Evolutionary conservation across 345 rosid species (phyloP), one percentile per base, ranked within the genome.

Genomic region (Populus euphratica): DNA sequence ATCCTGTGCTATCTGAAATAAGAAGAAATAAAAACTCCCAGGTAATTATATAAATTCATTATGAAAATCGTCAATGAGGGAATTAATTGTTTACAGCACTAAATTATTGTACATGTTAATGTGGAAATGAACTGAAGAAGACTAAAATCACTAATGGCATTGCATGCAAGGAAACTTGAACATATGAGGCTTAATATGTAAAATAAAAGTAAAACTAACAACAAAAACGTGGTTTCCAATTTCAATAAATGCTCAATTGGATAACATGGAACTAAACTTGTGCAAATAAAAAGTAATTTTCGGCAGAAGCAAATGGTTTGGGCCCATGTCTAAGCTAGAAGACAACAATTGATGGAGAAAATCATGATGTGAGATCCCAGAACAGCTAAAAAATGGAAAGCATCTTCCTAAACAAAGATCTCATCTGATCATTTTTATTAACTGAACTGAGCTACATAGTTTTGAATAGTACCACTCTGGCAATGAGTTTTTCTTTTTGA

Each of bases 1-100:
- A 18, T 91, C 97, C 29, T 66, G 72, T 31, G 98, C 99, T 76
- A 88, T 89, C 98, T 95, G 85, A 85, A 74, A 78, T 52, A 56
- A 79, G 49, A 47, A 54, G 69, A 75, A 35, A 52, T 33, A 52
- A 21, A 9, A 36, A 50, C 2, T 7, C 3, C 11, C 27, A 54
- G 6, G 61, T 13, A 12, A 38, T 38, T 5, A 8, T 7, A 38
- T 38, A 38, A 38, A 38, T 38, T 38, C 9, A 38, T 5, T 8
- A 5, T 38, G 1, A 9, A 38, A 0, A 38, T 38, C 9, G 41
- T 38, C 41, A 0, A 38, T 38, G 41, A 5, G 41, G 6, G 41
- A 38, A 38, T 38, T 38, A 38, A 38, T 8, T 38, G 41, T 38
- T 38, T 16, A 17, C 33, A n/a, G 72, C 11, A 67, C 17, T 27